Base-by-base conservation (phyloP, 164 flowering plant species). In the Magnolia sinica region DNA sequence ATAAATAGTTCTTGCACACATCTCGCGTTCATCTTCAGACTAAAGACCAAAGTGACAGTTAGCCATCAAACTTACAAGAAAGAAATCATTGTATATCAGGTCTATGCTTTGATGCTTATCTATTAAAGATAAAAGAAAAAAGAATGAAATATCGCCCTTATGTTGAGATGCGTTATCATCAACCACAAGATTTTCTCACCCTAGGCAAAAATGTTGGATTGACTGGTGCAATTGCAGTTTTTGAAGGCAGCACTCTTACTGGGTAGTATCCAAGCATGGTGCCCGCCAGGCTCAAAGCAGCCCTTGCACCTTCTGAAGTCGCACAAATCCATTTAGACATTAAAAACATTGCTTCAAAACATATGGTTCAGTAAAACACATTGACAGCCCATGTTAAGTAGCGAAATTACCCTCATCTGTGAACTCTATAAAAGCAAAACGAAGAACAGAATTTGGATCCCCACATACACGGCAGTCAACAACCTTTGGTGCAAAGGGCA, bases 221-320 rank as follows among this genome's bases (percentile, higher is more conserved):
- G 76, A 91, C 97, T 0, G 97, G 97, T 70, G 97, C 97, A 81
- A 92, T 92, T 45, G 97, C 93, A 58, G 97, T 92, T 87, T 92
- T 92, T 22, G 97, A 91, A 4, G 95, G 95, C 81, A 91, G 84
- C 77, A 92, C 95, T 78, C 86, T 86, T 9, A 92, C 89, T 55
- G 97, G 97, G 75, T 91, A 91, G 77, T 59, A 92, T 74, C 97
- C 97, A 68, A 91, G 95, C 91, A 91, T 86, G 6, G 97, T 90
- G 63, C 97, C 97, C 9, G 91, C 83, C 69, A 92, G 79, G 75
- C 79, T 87, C 81, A 91, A 81, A 51, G 97, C 93, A 79, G 89
- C 85, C 80, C 83, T 72, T 76, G 95, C 97, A 81, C 93, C 89
- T 50, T 91, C 97, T 91, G 88, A 69, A 83, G 18, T 70, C 4